Conservation (phyloP, 148 eudicot species). For the Heliosperma pusillum region DNA sequence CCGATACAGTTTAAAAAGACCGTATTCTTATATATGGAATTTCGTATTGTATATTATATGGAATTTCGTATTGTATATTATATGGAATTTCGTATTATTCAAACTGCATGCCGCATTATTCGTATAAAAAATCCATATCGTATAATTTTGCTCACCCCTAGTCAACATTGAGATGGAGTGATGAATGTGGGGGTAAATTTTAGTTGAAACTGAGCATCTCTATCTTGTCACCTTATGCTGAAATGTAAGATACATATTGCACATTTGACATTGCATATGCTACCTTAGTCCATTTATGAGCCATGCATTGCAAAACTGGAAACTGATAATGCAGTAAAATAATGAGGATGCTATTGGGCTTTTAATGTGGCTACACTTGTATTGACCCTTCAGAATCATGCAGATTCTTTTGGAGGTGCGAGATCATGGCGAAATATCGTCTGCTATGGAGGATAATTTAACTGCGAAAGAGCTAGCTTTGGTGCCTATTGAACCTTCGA, state of each 20-base stretch:
- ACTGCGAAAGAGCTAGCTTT: constrained; percentile 74
- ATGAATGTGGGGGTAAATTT: background rate
- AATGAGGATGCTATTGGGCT: constrained; percentile 2
- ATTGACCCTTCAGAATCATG: constrained; percentile 23
- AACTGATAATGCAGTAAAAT: background rate
- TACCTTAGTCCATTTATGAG: constrained; percentile 2
- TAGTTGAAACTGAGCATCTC: constrained; percentile 3
- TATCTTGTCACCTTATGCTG: background rate
- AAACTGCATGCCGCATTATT: too few relatives aligned
- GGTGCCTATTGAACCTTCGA: constrained; percentile 82
- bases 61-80: too few relatives aligned
- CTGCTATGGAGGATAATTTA: constrained; percentile 48
- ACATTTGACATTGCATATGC: background rate
- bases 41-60: too few relatives aligned
- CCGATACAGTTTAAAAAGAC: too few relatives aligned
- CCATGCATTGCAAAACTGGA: background rate
- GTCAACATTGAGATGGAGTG: background rate
- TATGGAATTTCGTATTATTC: too few relatives aligned
- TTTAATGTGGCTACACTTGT: background rate
- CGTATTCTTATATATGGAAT: too few relatives aligned
- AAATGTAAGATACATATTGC: background rate
- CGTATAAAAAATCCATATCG: too few relatives aligned
- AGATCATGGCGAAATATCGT: constrained; percentile 30
- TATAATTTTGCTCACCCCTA: too few relatives aligned
- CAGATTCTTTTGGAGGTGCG: constrained; percentile 77